Evolutionary conservation across 768 basidiomycete genomes (phyloP).

Genomic region (Lactarius quietus): DNA sequence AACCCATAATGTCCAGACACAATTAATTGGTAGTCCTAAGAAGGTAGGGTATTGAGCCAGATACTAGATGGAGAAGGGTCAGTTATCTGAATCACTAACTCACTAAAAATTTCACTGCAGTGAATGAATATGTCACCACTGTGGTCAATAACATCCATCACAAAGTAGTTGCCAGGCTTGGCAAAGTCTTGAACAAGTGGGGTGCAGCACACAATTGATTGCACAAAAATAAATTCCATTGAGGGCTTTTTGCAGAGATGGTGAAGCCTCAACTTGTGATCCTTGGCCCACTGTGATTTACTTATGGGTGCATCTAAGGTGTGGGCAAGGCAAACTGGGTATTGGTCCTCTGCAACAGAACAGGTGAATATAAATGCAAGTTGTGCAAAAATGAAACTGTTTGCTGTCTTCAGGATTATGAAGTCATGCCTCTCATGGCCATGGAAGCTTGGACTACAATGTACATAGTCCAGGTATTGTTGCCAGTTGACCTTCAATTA

Average conservation of each 20-base stretch:
- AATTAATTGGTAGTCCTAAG: no score
- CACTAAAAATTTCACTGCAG: no score
- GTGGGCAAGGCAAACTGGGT: not conserved
- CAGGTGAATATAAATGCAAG: conserved; percentile 30
- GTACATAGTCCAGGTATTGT: conserved; percentile 18
- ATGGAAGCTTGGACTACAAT: conserved; percentile 26
- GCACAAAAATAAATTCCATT: conserved; percentile 1
- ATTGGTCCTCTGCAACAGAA: conserved; percentile 3
- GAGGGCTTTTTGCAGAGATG: no score
- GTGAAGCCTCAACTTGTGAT: conserved; percentile 30
- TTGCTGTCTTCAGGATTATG: conserved; percentile 29
- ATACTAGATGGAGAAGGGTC: no score
- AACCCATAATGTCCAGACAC: no score
- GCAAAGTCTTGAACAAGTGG: conserved; percentile 29
- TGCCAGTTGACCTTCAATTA: conserved; percentile 14
- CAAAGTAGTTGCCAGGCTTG: conserved; percentile 27
- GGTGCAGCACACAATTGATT: no score
- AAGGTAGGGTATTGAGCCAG: no score
- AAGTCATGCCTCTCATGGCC: conserved; percentile 25
- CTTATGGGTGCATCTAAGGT: no score
- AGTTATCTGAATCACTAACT: no score
- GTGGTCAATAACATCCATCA: conserved; percentile 33
- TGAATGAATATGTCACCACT: no score
- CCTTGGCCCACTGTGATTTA: conserved; percentile 2
- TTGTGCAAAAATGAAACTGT: conserved; percentile 26